A percentile compares a stretch with the other conserved stretches of the same genome.
Evolutionary conservation across 2,329 filamentous ascomycete genomes (phyloP).

Genomic region (Phialophora tarda): DNA sequence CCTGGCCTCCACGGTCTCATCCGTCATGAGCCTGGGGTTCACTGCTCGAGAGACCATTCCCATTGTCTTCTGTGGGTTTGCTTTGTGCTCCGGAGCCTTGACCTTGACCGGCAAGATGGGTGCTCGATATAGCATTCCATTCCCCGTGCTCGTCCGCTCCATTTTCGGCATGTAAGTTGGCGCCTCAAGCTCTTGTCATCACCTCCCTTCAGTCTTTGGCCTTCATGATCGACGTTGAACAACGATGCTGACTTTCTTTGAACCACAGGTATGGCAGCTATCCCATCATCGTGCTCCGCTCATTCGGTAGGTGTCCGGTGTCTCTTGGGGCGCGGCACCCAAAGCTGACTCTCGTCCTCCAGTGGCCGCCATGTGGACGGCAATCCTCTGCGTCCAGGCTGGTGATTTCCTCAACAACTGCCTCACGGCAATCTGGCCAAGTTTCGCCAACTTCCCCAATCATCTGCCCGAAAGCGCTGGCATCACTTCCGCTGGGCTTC

Average conservation of each 20-base stretch:
- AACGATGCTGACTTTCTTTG: neutral
- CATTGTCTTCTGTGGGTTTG: slow-evolving; percentile 56
- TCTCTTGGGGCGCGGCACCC: neutral
- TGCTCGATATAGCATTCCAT: slow-evolving; percentile 43
- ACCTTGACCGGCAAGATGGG: slow-evolving; percentile 56
- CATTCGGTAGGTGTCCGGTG: slow-evolving; percentile 45
- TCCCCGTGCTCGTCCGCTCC: slow-evolving; percentile 44
- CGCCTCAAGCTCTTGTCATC: neutral
- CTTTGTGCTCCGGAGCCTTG: slow-evolving; percentile 55
- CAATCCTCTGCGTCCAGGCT: slow-evolving; percentile 56
- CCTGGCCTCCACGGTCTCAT: slow-evolving; percentile 48
- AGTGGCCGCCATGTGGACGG: slow-evolving; percentile 56
- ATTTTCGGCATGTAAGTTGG: slow-evolving; percentile 45
- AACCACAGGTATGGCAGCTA: slow-evolving; percentile 44
- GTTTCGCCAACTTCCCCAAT: slow-evolving; percentile 51
- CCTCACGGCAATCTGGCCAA: slow-evolving; percentile 56
- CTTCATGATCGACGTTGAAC: neutral
- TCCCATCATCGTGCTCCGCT: slow-evolving; percentile 43
- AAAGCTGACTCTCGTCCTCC: neutral
- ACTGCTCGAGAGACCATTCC: slow-evolving; percentile 57
- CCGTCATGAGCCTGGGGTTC: slow-evolving; percentile 53
- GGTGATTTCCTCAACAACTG: slow-evolving; percentile 49
- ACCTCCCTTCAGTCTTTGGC: neutral
- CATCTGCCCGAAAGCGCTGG: slow-evolving; percentile 42
- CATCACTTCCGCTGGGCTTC: slow-evolving; percentile 51